phyloP scores from a whole-genome alignment of 371 early-diverging fungal species.

The Syncephalis plumigaleata region DNA sequence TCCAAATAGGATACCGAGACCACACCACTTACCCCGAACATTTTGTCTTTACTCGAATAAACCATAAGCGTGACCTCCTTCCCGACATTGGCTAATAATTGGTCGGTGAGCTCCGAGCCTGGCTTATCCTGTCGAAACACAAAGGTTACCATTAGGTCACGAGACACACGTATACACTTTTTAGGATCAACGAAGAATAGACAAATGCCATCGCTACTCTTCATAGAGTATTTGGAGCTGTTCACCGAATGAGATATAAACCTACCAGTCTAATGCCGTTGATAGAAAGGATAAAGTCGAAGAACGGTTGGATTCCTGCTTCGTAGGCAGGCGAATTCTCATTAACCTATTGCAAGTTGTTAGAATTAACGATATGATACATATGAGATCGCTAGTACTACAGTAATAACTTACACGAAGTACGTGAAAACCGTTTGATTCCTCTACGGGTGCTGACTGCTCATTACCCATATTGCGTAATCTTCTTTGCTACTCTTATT shows the following conservation, averaged over 20 bases:
- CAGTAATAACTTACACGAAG: constrained; percentile 15
- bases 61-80: constrained; percentile 35
- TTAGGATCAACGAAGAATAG: no score
- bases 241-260: no score
- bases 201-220: no score
- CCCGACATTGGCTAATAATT: constrained; percentile 26
- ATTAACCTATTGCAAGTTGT: constrained; percentile 25
- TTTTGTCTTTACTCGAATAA: constrained; percentile 49
- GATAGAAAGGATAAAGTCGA: constrained; percentile 53
- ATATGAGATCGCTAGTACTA: not conserved
- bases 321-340: constrained; percentile 45
- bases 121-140: not conserved
- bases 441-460: constrained; percentile 12
- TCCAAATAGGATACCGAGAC: not conserved
- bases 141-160: not conserved
- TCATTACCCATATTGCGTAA: constrained; percentile 14
- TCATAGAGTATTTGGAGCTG: no score
- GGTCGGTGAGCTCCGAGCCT: constrained; percentile 7
- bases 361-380: not conserved
- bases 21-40: constrained; percentile 24
- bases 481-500: no score
- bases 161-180: not conserved
- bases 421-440: constrained; percentile 25
- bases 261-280: constrained; percentile 35
- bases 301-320: constrained; percentile 56